Evolutionary conservation across 2,329 filamentous ascomycete species (phyloP), one percentile per base, ranked within the genome.

Genomic region (Cladophialophora yegresii): DNA sequence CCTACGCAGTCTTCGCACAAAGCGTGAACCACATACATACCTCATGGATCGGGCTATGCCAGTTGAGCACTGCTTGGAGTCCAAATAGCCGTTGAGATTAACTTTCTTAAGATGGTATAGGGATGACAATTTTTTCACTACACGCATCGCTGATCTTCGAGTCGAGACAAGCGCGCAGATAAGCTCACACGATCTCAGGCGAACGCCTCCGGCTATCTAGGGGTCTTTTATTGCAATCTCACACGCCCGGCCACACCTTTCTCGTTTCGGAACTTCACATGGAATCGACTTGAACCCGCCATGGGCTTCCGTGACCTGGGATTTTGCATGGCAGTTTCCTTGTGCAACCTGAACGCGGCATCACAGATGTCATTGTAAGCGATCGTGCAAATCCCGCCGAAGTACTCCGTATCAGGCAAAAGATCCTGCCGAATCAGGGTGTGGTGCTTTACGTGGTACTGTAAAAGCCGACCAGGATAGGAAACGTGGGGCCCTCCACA

Each of bases 401-500:
- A n/a, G 7, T 22, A n/a, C n/a, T n/a, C n/a, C n/a, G n/a, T 28
- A 16, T 50, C 23, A 50, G 22, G 13, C 20, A 50, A 50, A 26
- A 22, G 22, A 20, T 20, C 28, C 28, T 54, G 51, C 13, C 28
- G n/a, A 28, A 3, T 30, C 13, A 3, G 9, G n/a, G n/a, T n/a
- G 26, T 22, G 26, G 30, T 54, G 22, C 26, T 22, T 12, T 22
- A 54, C 30, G 28, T 33, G 51, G 51, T n/a, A n/a, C n/a, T n/a
- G n/a, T 30, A 54, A n/a, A n/a, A 33, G 4, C 1, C 16, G n/a
- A 22, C 28, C 47, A 12, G 33, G 22, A 59, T 32, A 51, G 57
- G 47, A 51, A 59, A 50, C 20, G 57, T 59, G 57, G 57, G 57
- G 57, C 57, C 4, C 57, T 59, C 57, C 57, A 59, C 57, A 59